Evolutionary conservation across 768 basidiomycete genomes (phyloP).

Genomic region (Harrya chromipes): DNA sequence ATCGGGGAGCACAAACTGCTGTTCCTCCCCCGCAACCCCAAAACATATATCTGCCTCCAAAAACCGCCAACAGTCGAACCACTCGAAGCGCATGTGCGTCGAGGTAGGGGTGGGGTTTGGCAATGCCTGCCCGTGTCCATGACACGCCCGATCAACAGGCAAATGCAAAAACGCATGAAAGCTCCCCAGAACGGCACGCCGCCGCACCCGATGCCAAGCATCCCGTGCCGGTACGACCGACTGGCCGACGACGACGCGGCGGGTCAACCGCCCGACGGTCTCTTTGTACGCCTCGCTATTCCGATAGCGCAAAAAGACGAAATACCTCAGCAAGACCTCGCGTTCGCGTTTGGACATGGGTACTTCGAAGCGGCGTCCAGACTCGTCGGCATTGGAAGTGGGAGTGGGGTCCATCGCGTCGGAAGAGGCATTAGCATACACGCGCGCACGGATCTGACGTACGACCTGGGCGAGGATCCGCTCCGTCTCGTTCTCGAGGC

Average conservation of each 20-base stretch:
- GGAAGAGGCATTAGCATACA: background rate
- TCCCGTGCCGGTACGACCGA: constrained; percentile 16
- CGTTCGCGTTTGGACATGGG: constrained; percentile 25
- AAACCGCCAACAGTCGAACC: constrained; percentile 46
- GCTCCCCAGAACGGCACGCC: constrained; percentile 24
- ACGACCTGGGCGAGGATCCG: constrained; percentile 35
- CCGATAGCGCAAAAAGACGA: constrained; percentile 56
- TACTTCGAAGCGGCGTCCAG: constrained; percentile 17
- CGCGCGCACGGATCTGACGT: constrained; percentile 26
- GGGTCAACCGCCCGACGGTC: constrained; percentile 32
- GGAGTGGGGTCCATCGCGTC: background rate
- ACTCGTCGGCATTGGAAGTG: background rate
- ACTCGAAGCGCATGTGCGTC: constrained; percentile 12
- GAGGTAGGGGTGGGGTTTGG: background rate
- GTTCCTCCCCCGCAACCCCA: constrained; percentile 50
- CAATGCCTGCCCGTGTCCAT: no score
- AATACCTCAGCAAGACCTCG: constrained; percentile 46
- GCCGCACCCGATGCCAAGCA: constrained; percentile 29
- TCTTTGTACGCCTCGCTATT: constrained; percentile 48
- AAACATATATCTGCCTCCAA: constrained; percentile 51
- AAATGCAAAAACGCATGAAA: constrained; percentile 29
- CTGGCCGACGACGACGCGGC: constrained; percentile 21
- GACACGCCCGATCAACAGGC: no score
- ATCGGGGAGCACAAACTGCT: constrained; percentile 56
- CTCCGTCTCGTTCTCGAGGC: constrained; percentile 44